phyloP scores from a whole-genome alignment of 2,329 filamentous ascomycete species.

The Ophiostoma ulmi region DNA sequence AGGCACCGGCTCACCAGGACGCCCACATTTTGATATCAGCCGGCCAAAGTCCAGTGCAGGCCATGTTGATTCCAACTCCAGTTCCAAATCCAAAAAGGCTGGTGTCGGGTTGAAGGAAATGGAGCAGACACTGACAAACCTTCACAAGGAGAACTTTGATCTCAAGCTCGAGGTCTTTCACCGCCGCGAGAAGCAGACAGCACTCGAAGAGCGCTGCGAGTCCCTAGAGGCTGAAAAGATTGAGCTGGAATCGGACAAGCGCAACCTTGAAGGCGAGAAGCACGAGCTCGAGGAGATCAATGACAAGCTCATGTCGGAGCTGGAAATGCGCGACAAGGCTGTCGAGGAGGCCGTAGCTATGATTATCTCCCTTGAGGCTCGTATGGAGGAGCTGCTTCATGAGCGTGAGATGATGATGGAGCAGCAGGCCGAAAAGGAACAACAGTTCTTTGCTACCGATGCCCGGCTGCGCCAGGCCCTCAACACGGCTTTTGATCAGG shows the following conservation, averaged over 20 bases:
- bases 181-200: constrained; percentile 57
- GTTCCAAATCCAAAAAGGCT: constrained; percentile 42
- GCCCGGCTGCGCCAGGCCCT: constrained; percentile 28
- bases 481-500: not conserved
- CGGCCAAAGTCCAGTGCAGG: constrained; percentile 43
- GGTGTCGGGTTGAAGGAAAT: constrained; percentile 62
- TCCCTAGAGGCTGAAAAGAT: constrained; percentile 55
- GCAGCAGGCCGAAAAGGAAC: constrained; percentile 45
- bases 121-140: constrained; percentile 61
- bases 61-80: constrained; percentile 34
- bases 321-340: constrained; percentile 65
- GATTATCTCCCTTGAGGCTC: constrained; percentile 61
- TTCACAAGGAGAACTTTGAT: constrained; percentile 74
- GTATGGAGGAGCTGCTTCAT: constrained; percentile 48
- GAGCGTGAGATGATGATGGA: constrained; percentile 53
- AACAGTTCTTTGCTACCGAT: constrained; percentile 34
- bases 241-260: constrained; percentile 53
- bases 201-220: constrained; percentile 45
- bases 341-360: constrained; percentile 65
- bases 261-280: constrained; percentile 52
- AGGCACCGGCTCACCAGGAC: constrained; percentile 33
- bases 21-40: constrained; percentile 34
- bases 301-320: constrained; percentile 52
- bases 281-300: constrained; percentile 57
- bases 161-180: constrained; percentile 69